A percentile compares a stretch with the other conserved stretches of the same genome.
Evolutionary conservation across 176 grass and related monocot genomes (phyloP).

Genomic region (Eleusine coracana): DNA sequence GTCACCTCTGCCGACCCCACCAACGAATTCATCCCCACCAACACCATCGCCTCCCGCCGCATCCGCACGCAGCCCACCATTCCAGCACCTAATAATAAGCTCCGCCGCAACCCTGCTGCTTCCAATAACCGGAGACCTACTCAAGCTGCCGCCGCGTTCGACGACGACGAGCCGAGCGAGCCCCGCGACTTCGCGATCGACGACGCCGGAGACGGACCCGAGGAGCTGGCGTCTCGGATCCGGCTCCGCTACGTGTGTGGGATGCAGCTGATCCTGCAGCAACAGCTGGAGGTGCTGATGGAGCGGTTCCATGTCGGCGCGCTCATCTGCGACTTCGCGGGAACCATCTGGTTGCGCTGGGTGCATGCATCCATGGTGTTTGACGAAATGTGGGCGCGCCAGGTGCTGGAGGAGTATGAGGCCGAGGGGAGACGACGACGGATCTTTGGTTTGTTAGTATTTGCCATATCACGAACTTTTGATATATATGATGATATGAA

Average conservation of each 20-base stretch:
- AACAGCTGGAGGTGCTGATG: conserved; percentile 73
- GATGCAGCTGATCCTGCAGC: conserved; percentile 75
- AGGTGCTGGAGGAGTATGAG: conserved; percentile 42
- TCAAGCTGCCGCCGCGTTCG: neutral
- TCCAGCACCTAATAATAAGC: neutral
- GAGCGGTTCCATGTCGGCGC: conserved; percentile 60
- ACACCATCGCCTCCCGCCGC: conserved; percentile 26
- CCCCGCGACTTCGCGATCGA: conserved; percentile 55
- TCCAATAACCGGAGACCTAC: no score
- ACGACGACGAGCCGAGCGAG: conserved; percentile 12
- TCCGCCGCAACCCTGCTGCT: conserved; percentile 3
- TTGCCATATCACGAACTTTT: neutral
- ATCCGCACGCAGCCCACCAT: conserved; percentile 22
- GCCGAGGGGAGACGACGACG: neutral
- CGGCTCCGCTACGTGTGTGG: conserved; percentile 66
- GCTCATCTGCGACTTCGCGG: conserved; percentile 56
- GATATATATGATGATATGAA: neutral
- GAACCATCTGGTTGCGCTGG: conserved; percentile 65
- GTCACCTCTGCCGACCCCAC: conserved; percentile 48
- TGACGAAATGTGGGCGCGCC: conserved; percentile 53
- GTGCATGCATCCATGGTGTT: conserved; percentile 59
- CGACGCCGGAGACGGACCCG: neutral
- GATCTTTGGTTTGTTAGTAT: neutral
- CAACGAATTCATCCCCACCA: neutral
- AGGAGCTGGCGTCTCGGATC: conserved; percentile 31